Base-by-base conservation (phyloP, 2,329 filamentous ascomycete species). In the Scolecobasidium constrictum region DNA sequence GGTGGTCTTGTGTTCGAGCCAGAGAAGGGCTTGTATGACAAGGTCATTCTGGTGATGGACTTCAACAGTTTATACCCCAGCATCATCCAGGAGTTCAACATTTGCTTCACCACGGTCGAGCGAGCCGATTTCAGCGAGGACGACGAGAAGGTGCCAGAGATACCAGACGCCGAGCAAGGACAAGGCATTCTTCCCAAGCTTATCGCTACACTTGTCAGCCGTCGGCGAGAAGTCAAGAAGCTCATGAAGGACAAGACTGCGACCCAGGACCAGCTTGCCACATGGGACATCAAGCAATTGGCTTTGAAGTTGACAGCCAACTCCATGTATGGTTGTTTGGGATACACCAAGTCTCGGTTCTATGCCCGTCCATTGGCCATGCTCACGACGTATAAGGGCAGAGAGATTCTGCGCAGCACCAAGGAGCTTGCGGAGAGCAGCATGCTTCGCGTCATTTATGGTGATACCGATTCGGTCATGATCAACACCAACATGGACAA, bases 391-490 rank as follows among this genome's bases (percentile, higher is more conserved):
- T 94, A 81, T 68, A 96, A 98, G 62, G 92, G 92, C 45, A 86
- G 92, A 68, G 92, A 98, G 67, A 96, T 98, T 75, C 71, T 98
- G 46, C 78, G 85, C 49, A 93, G 86, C 58, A 98, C 92, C 44
- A 98, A 96, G 62, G 88, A 94, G 42, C 75, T 98, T 48, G 92
- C 92, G 7, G 92, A 98, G 64, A 85, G 78, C 54, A 88, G 84
- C 52, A 81, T 87, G 46, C 74, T 98, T 21, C 84, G 92, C 56
- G 92, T 98, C 60, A 96, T 98, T 49, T 98, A 98, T 54, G 92
- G 92, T 67, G 92, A 98, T 64, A 98, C 92, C 11, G 92, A 98
- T 64, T 98, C 92, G 6, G 92, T 98, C 65, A 98, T 98, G 92
- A 96, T 98, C 69, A 98, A 98, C 57, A 94, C 92, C 49, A 96